Conservation (phyloP, 2,329 filamentous ascomycete genomes). For the Phaeosphaeriaceae sp. region DNA sequence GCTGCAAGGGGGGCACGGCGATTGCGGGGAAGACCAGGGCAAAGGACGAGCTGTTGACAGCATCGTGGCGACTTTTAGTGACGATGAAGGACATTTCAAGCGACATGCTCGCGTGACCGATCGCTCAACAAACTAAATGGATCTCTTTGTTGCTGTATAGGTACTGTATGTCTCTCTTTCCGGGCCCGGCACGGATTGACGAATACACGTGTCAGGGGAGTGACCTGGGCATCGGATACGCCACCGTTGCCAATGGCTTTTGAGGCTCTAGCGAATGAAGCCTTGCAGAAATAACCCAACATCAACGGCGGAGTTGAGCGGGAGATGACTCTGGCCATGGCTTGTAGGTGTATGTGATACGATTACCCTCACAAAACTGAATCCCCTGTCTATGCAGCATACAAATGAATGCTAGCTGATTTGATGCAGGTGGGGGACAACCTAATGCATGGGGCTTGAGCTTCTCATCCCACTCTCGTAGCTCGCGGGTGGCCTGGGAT, state of each 20-base stretch:
- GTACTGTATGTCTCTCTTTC: conserved; percentile 22
- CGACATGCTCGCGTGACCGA: conserved; percentile 31
- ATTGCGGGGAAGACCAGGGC: conserved; percentile 48
- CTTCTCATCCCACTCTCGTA: conserved; percentile 20
- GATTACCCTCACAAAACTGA: conserved; percentile 39
- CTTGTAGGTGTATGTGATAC: conserved; percentile 35
- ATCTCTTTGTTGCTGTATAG: conserved; percentile 20
- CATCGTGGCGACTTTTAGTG: conserved; percentile 31
- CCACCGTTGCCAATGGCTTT: conserved; percentile 23
- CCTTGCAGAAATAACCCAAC: conserved; percentile 5
- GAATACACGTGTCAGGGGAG: conserved; percentile 24
- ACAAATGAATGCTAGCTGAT: conserved; percentile 21
- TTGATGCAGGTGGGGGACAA: conserved; percentile 26
- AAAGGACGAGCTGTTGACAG: conserved; percentile 12
- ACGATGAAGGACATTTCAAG: conserved; percentile 30
- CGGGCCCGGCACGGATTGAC: conserved; percentile 9
- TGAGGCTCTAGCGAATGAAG: conserved; percentile 30
- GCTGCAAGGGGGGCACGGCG: conserved; percentile 47
- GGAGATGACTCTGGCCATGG: conserved; percentile 1
- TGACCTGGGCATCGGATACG: not conserved
- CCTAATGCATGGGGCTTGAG: conserved; percentile 17
- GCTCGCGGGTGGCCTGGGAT: conserved; percentile 11
- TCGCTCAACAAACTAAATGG: conserved; percentile 13
- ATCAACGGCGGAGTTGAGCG: conserved; percentile 9
- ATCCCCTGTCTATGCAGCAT: conserved; percentile 20